Base-by-base conservation (phyloP, 2,329 filamentous ascomycete genomes). In the Sordariomycetes sp. region DNA sequence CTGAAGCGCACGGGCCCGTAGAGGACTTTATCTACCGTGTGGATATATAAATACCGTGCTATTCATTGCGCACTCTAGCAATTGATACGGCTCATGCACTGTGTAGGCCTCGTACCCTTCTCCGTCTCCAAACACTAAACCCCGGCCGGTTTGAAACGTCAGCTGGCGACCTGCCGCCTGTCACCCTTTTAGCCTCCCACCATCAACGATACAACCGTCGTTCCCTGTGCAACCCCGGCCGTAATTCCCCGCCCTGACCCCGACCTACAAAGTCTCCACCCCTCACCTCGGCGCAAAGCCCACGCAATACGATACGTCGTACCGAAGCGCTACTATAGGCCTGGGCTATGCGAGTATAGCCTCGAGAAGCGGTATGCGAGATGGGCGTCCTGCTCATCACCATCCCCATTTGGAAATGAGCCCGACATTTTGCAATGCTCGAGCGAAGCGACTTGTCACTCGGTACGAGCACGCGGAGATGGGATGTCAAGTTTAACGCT, bases 1-100 rank as follows among this genome's bases (percentile, higher is more conserved):
- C 48, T 56, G 55, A 56, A 56, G 55, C 32, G 50, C 22, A 22
- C 55, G 48, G 55, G 34, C n/a, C n/a, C 45, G 22, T 34, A 25
- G 48, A 8, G 3, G 28, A 32, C 28, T 32, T 3, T 8, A 1
- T 28, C 2, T 45, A 55, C 36, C 32, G 42, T 51, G 42, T 48
- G 17, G 2, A n/a, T 45, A n/a, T 17, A n/a, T n/a, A n/a, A n/a
- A n/a, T n/a, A n/a, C n/a, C n/a, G n/a, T n/a, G n/a, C n/a, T n/a
- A n/a, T n/a, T n/a, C n/a, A n/a, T n/a, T n/a, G n/a, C n/a, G n/a
- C n/a, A n/a, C n/a, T n/a, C n/a, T n/a, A n/a, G n/a, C n/a, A n/a
- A n/a, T n/a, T n/a, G n/a, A n/a, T n/a, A n/a, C n/a, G n/a, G n/a
- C n/a, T n/a, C n/a, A n/a, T n/a, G n/a, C n/a, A n/a, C n/a, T n/a